Percentiles rank a stretch among this genome's conserved stretches.
Conservation (phyloP, 352 stramenopile species). For the Pythium monospermum region DNA sequence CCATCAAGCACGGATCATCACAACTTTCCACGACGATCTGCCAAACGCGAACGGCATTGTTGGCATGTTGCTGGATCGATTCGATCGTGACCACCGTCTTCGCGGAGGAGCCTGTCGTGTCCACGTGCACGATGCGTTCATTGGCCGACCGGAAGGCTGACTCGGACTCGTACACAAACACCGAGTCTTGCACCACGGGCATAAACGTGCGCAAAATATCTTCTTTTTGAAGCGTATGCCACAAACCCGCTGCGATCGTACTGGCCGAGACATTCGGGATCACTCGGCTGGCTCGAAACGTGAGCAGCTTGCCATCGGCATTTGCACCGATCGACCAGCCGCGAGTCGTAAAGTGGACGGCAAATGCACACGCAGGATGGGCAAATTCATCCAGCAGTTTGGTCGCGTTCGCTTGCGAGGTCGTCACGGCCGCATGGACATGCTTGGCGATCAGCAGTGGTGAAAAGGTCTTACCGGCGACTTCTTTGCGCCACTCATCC, state of each 20-base stretch:
- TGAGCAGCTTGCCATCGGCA: conserved; percentile 31
- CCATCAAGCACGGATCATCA: conserved; percentile 46
- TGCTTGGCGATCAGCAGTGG: conserved; percentile 30
- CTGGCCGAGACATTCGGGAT: conserved; percentile 17
- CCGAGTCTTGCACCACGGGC: conserved; percentile 45
- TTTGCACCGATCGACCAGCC: conserved; percentile 44
- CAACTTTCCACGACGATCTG: conserved; percentile 50
- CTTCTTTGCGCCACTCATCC: conserved; percentile 21
- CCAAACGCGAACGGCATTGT: conserved; percentile 22
- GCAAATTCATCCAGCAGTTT: conserved; percentile 30
- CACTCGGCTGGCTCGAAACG: conserved; percentile 38
- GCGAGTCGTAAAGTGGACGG: conserved; percentile 30
- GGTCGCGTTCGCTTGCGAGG: conserved; percentile 28
- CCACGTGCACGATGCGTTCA: conserved; percentile 37
- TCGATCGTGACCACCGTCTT: conserved; percentile 44
- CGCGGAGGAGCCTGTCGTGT: conserved; percentile 8
- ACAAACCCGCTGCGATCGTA: conserved; percentile 40
- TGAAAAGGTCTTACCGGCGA: conserved; percentile 17
- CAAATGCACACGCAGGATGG: conserved; percentile 24
- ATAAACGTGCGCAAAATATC: conserved; percentile 62
- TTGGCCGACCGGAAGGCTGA: conserved; percentile 20
- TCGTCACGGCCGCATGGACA: conserved; percentile 18
- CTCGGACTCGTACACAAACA: conserved; percentile 24
- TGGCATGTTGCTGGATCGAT: conserved; percentile 16
- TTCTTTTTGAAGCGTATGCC: conserved; percentile 45